These are phyloP conservation scores for Podaxis sp. DNA, from an alignment of 768 basidiomycete genomes.

Conservation along the genomic window DNA sequence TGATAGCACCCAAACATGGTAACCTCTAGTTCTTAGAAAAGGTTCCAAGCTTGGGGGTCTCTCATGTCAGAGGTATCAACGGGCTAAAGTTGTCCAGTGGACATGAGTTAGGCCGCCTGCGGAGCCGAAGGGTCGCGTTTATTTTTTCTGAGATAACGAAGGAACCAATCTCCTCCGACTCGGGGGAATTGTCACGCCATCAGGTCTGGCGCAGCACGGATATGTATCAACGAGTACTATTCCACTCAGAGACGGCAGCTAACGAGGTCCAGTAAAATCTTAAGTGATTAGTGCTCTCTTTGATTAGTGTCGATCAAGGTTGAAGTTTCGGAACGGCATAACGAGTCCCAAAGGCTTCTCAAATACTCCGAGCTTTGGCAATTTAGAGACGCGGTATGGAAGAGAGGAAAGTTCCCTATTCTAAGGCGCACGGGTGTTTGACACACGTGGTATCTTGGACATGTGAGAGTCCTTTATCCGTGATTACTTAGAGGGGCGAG, in stretches of 20 bases:
- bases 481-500: neutral
- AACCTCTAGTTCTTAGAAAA: too few relatives aligned
- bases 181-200: neutral
- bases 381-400: neutral
- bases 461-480: neutral
- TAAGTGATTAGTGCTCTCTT: too few relatives aligned
- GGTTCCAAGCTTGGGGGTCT: neutral
- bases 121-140: neutral
- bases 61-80: neutral
- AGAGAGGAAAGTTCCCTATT: too few relatives aligned
- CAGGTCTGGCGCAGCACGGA: neutral
- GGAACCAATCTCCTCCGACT: neutral
- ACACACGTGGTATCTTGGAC: neutral
- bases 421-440: too few relatives aligned
- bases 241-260: too few relatives aligned
- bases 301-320: neutral
- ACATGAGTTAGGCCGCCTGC: neutral
- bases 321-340: neutral
- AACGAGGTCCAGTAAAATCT: too few relatives aligned
- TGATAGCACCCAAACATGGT: too few relatives aligned
- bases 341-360: neutral
- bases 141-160: too few relatives aligned
- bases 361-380: neutral
- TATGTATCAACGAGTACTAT: too few relatives aligned
- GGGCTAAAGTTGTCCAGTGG: neutral